These are phyloP conservation scores for Pisolithus thermaeus DNA, from an alignment of 1,284 basidiomycete genomes.

Conservation along the genomic window DNA sequence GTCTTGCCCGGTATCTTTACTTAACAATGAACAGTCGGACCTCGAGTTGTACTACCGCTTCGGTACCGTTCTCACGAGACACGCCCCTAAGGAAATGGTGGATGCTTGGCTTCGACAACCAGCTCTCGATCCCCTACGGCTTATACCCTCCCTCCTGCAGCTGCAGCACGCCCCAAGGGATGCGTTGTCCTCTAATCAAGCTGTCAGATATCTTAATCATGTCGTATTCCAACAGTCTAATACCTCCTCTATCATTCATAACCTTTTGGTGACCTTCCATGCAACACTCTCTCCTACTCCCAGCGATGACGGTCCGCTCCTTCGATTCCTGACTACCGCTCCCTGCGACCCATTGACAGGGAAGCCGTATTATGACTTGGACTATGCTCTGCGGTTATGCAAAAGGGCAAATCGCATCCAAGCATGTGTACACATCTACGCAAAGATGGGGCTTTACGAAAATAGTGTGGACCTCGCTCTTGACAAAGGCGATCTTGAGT, in stretches of 20 bases:
- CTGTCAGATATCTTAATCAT: conserved; percentile 83
- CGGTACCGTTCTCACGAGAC: conserved; percentile 81
- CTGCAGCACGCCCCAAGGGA: conserved; percentile 67
- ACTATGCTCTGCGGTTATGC: conserved; percentile 93
- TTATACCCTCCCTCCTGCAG: conserved; percentile 88
- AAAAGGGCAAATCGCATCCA: conserved; percentile 78
- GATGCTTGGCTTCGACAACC: conserved; percentile 88
- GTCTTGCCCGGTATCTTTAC: neutral
- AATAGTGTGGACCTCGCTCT: conserved; percentile 94
- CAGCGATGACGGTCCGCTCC: conserved; percentile 74
- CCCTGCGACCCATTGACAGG: conserved; percentile 79
- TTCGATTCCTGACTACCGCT: conserved; percentile 82
- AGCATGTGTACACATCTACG: conserved; percentile 95
- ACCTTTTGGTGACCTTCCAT: conserved; percentile 87
- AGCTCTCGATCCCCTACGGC: conserved; percentile 73
- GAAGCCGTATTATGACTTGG: conserved; percentile 92
- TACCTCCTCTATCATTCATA: conserved; percentile 87
- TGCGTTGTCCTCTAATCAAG: conserved; percentile 73
- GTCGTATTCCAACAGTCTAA: conserved; percentile 77
- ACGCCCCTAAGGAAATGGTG: conserved; percentile 84
- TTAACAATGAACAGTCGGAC: conserved; percentile 43
- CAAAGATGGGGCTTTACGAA: conserved; percentile 96
- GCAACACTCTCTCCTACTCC: conserved; percentile 42
- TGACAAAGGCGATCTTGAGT: conserved; percentile 86
- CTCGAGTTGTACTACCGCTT: conserved; percentile 94